Conservation (phyloP, 2,329 filamentous ascomycete species). For the Coniosporium tulheliwenetii region DNA sequence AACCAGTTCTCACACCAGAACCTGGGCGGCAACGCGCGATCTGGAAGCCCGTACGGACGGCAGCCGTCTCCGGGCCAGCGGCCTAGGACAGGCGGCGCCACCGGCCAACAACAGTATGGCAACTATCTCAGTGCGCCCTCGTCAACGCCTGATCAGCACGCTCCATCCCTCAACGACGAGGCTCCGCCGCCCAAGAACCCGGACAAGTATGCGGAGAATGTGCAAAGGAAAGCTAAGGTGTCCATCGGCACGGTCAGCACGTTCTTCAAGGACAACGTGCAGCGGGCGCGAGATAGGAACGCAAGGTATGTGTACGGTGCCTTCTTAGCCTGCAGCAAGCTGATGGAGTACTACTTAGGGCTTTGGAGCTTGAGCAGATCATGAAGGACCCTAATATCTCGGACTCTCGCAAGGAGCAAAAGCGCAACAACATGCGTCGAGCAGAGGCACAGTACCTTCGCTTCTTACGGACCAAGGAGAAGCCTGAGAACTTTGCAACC, state of each 20-base stretch:
- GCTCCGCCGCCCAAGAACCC: conserved; percentile 65
- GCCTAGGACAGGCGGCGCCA: conserved; percentile 67
- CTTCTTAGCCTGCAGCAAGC: background rate
- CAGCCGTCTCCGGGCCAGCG: conserved; percentile 53
- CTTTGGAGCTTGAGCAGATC: conserved; percentile 80
- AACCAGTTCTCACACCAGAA: conserved; percentile 98
- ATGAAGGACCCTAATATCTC: conserved; percentile 63
- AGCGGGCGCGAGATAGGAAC: conserved; percentile 87
- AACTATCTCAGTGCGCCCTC: conserved; percentile 56
- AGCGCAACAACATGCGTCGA: conserved; percentile 69
- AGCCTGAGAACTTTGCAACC: conserved; percentile 86
- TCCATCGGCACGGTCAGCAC: conserved; percentile 50
- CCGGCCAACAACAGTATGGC: conserved; percentile 43
- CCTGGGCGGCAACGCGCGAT: conserved; percentile 52
- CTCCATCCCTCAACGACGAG: conserved; percentile 33
- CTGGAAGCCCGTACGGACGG: conserved; percentile 49
- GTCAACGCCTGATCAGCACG: conserved; percentile 27
- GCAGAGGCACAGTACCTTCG: conserved; percentile 88
- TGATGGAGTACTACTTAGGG: conserved; percentile 37
- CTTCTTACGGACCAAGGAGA: conserved; percentile 85
- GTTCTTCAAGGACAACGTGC: conserved; percentile 98
- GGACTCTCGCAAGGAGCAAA: conserved; percentile 63
- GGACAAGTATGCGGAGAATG: conserved; percentile 76
- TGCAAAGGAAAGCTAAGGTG: conserved; percentile 55
- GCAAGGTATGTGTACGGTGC: conserved; percentile 50